Percentiles rank a stretch among this genome's conserved stretches.
phyloP scores from a whole-genome alignment of 441 rosid species.

The Gossypium trilobum region DNA sequence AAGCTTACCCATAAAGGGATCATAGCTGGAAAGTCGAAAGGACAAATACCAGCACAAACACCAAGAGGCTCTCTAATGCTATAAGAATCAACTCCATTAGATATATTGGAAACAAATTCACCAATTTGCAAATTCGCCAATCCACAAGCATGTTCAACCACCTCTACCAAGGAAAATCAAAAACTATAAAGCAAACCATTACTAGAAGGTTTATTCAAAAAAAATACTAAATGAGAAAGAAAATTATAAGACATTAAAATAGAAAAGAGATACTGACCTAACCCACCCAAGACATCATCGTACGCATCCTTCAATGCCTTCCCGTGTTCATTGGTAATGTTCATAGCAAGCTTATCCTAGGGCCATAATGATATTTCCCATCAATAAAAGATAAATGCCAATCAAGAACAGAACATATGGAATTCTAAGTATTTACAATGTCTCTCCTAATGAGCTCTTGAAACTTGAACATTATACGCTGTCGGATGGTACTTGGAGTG shows the following conservation, averaged over 20 bases:
- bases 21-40: constrained; percentile 97
- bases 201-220: neutral
- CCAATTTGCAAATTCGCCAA: constrained; percentile 88
- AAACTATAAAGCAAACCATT: constrained; percentile 7
- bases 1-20: constrained; percentile 82
- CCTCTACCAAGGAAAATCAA: constrained; percentile 41
- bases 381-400: neutral
- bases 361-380: neutral
- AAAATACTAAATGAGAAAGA: neutral
- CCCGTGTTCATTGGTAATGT: constrained; percentile 40
- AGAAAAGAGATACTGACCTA: constrained; percentile 40
- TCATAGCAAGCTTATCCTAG: constrained; percentile 41
- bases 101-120: constrained; percentile 70
- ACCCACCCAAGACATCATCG: constrained; percentile 84
- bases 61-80: constrained; percentile 88
- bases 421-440: constrained; percentile 22
- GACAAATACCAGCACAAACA: constrained; percentile 92
- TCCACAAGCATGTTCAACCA: constrained; percentile 94
- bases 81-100: constrained; percentile 82
- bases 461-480: constrained; percentile 42
- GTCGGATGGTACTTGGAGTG: constrained; percentile 33
- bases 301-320: constrained; percentile 83
- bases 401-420: neutral
- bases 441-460: constrained; percentile 46
- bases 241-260: neutral